Conservation (phyloP, 2,329 filamentous ascomycete species). For the Aureobasidium musti region DNA sequence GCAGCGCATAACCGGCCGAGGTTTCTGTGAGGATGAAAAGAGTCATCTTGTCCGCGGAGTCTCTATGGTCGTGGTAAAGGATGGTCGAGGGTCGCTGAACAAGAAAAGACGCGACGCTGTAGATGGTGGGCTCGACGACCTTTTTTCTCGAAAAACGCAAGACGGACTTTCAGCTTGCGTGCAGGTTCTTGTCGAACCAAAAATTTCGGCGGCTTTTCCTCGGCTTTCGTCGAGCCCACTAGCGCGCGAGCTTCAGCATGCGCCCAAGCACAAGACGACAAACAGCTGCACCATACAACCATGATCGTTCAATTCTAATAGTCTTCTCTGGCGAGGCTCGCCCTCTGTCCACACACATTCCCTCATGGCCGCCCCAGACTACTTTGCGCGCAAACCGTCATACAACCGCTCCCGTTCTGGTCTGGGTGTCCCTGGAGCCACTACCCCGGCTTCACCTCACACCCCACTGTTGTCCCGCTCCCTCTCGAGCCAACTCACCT, state of each 20-base stretch:
- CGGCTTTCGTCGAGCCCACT: not conserved
- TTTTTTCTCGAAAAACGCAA: slow-evolving; percentile 18
- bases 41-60: slow-evolving; percentile 44
- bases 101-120: slow-evolving; percentile 16
- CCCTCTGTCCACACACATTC: slow-evolving; percentile 4
- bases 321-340: slow-evolving; percentile 2
- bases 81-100: slow-evolving; percentile 11
- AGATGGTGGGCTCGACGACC: slow-evolving; percentile 12
- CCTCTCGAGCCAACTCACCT: slow-evolving; percentile 61
- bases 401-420: slow-evolving; percentile 10
- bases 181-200: slow-evolving; percentile 10
- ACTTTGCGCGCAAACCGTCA: slow-evolving; percentile 26
- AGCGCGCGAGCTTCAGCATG: slow-evolving; percentile 12
- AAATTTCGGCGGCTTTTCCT: slow-evolving; percentile 18
- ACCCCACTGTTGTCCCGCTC: slow-evolving; percentile 61
- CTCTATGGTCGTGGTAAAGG: not conserved
- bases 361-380: slow-evolving; percentile 28
- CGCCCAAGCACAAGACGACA: slow-evolving; percentile 5
- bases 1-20: slow-evolving; percentile 93
- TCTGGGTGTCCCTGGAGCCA: slow-evolving; percentile 51
- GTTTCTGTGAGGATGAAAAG: slow-evolving; percentile 89
- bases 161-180: not conserved
- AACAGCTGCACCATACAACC: not conserved
- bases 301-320: slow-evolving; percentile 16
- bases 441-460: slow-evolving; percentile 54